A percentile compares a stretch with the other conserved stretches of the same genome.
Evolutionary conservation across 495 filamentous ascomycete genomes (phyloP).

Genomic region (Penicillium waksmanii): DNA sequence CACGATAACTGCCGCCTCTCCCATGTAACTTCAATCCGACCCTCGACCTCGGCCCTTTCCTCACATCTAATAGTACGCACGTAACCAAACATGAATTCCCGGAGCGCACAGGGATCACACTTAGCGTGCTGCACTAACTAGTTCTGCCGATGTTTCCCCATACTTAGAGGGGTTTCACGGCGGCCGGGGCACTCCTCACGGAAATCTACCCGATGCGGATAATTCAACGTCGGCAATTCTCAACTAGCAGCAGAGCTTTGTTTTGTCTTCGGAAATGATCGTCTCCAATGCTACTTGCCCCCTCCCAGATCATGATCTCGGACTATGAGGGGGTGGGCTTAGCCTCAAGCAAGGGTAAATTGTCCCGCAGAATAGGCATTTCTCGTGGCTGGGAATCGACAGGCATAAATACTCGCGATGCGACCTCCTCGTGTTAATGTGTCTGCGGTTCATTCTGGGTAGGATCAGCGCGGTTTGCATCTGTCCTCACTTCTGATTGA

Average conservation of each 20-base stretch:
- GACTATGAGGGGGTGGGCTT: slow-evolving; percentile 1
- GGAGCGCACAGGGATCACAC: neutral
- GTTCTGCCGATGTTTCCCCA: slow-evolving; percentile 24
- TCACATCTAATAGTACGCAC: neutral
- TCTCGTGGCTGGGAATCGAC: neutral
- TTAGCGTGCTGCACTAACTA: slow-evolving; percentile 5
- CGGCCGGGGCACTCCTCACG: slow-evolving; percentile 24
- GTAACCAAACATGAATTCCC: neutral
- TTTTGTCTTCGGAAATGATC: slow-evolving; percentile 13
- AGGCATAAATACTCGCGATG: slow-evolving; percentile 15
- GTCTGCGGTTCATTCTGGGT: slow-evolving; percentile 1
- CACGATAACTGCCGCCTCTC: no score
- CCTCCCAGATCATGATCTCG: neutral
- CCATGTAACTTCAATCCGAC: no score
- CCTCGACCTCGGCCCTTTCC: neutral
- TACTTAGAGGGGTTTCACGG: neutral
- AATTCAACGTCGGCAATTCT: slow-evolving; percentile 8
- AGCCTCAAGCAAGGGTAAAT: neutral
- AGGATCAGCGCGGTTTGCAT: slow-evolving; percentile 13
- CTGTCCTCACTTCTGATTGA: neutral
- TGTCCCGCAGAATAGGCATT: neutral
- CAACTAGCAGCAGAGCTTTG: slow-evolving; percentile 1
- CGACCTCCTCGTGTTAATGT: neutral
- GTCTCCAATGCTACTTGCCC: neutral
- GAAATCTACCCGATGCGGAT: slow-evolving; percentile 25